These are phyloP conservation scores for Metschnikowia dekortorum DNA, from an alignment of 805 yeast genomes.

Conservation along the genomic window DNA sequence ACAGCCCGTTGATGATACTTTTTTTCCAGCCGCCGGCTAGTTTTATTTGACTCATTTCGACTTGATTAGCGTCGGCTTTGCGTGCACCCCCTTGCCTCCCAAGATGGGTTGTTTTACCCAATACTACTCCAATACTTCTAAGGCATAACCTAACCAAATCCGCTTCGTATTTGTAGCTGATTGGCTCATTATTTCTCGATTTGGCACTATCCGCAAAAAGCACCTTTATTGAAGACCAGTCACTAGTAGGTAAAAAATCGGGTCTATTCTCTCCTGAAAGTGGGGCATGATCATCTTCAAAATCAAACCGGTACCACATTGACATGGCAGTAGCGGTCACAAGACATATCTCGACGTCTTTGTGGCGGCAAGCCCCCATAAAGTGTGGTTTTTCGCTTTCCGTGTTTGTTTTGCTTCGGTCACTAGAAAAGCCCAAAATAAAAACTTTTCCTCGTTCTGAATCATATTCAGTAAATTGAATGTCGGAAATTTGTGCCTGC, in stretches of 20 bases:
- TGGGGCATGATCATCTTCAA: slow-evolving; percentile 1
- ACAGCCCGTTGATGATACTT: not conserved
- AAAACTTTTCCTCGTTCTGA: slow-evolving; percentile 1
- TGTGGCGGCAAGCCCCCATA: slow-evolving; percentile 1
- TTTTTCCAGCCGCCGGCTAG: not conserved
- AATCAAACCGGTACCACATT: slow-evolving; percentile 9
- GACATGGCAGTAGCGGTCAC: slow-evolving; percentile 7
- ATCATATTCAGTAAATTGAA: not conserved
- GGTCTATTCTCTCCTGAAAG: not conserved
- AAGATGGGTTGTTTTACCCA: not conserved
- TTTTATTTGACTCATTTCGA: not conserved
- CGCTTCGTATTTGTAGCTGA: not conserved
- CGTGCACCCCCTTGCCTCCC: not conserved
- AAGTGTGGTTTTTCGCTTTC: not conserved
- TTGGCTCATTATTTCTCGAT: not conserved
- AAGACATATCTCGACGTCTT: slow-evolving; percentile 6
- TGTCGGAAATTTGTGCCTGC: slow-evolving; percentile 2
- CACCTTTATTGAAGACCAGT: slow-evolving; percentile 3
- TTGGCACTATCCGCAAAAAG: not conserved
- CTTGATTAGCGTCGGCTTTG: not conserved
- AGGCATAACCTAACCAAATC: not conserved
- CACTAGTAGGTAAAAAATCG: not conserved
- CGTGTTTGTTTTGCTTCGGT: not conserved
- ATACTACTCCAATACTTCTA: not conserved
- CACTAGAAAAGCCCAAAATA: not conserved